Percentiles rank a stretch among this genome's conserved stretches.
Evolutionary conservation across 2,329 filamentous ascomycete species (phyloP).

Genomic region (Pseudogymnoascus sp.): DNA sequence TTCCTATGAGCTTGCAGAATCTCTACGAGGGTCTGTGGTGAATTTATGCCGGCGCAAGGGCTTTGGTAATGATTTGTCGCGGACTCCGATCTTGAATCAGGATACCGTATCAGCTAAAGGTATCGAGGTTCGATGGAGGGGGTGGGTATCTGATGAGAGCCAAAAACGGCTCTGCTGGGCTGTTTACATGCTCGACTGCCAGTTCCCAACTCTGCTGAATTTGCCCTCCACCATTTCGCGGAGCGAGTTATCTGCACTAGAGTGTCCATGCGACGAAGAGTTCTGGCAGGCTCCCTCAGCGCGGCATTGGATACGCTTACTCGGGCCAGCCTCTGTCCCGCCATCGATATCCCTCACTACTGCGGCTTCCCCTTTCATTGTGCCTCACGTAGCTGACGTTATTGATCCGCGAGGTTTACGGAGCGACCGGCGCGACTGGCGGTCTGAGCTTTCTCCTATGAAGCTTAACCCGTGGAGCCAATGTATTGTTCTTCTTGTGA

Average conservation of each 20-base stretch:
- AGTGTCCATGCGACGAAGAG: constrained; percentile 22
- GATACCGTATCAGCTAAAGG: not conserved
- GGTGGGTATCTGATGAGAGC: constrained; percentile 13
- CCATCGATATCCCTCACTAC: constrained; percentile 20
- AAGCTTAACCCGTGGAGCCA: constrained; percentile 22
- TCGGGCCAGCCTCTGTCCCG: constrained; percentile 19
- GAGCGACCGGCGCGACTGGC: not conserved
- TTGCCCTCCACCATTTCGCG: constrained; percentile 20
- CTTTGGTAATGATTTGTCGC: not conserved
- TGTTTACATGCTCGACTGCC: constrained; percentile 20
- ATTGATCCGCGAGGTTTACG: not conserved
- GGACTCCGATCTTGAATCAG: not conserved
- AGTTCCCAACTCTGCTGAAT: constrained; percentile 21
- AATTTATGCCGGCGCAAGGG: not conserved
- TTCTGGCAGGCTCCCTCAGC: constrained; percentile 22
- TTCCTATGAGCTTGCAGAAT: constrained; percentile 20
- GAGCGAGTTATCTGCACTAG: constrained; percentile 19
- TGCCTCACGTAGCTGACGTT: constrained; percentile 9
- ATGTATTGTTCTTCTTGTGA: constrained; percentile 20
- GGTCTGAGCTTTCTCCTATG: constrained; percentile 12
- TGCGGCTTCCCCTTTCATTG: constrained; percentile 20
- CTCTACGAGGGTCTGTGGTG: constrained; percentile 20
- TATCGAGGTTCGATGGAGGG: not conserved
- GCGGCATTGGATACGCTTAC: constrained; percentile 20
- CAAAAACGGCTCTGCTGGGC: constrained; percentile 21